Conservation (phyloP, 2,329 filamentous ascomycete species). For the Trichophyton equinum region DNA sequence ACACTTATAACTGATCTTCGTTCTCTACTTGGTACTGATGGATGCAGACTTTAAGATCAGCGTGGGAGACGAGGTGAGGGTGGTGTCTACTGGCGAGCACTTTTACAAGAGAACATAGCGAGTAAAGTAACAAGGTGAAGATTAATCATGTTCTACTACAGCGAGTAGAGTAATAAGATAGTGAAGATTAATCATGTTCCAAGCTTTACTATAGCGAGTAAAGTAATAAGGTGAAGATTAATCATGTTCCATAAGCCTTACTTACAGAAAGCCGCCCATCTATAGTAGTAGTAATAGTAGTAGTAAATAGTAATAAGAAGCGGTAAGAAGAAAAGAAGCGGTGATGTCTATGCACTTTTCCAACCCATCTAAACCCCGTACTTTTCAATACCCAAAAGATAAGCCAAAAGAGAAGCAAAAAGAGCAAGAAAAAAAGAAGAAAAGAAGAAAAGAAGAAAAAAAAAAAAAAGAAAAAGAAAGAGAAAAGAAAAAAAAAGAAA, state of each 20-base stretch:
- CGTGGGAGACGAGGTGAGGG: conserved; percentile 30
- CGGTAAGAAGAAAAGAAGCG: not conserved
- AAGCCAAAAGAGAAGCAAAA: not conserved
- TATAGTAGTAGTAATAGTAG: not conserved
- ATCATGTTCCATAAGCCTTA: not conserved
- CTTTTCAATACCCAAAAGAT: not conserved
- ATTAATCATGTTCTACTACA: no score
- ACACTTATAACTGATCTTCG: not conserved
- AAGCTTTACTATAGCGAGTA: not conserved
- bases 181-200: conserved; percentile 22
- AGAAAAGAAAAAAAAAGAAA: not conserved
- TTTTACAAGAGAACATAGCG: conserved; percentile 14
- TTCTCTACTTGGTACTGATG: not conserved
- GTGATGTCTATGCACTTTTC: conserved; percentile 1
- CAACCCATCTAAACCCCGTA: not conserved
- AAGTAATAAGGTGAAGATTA: conserved; percentile 19
- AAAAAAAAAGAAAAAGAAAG: not conserved
- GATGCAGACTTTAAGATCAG: conserved; percentile 22
- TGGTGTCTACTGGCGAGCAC: conserved; percentile 33
- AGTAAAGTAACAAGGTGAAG: no score
- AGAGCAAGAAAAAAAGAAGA: not conserved
- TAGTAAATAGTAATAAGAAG: not conserved
- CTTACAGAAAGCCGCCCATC: not conserved
- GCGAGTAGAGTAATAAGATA: not conserved
- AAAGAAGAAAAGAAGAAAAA: not conserved